Evolutionary conservation across 805 yeast species (phyloP).

Genomic region (Kluyveromyces nonfermentans): DNA sequence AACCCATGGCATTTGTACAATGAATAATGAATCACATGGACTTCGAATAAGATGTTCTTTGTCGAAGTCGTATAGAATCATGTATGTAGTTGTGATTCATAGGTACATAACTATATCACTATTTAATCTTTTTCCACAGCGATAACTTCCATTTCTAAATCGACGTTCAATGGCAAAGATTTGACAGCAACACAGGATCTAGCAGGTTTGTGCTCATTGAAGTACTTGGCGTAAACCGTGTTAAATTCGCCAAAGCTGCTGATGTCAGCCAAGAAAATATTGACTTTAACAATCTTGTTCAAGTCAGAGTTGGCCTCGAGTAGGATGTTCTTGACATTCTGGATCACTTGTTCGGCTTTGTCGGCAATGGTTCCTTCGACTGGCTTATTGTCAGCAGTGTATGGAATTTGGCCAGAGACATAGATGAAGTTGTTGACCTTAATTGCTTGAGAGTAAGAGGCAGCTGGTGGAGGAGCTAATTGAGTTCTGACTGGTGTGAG

Average conservation of each 20-base stretch:
- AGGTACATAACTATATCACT: background rate
- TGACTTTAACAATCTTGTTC: conserved; percentile 77
- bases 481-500: conserved; percentile 49
- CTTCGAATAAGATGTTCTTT: too few relatives aligned
- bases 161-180: conserved; percentile 80
- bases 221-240: conserved; percentile 70
- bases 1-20: too few relatives aligned
- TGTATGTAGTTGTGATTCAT: too few relatives aligned
- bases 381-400: conserved; percentile 72
- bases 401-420: conserved; percentile 93
- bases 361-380: conserved; percentile 69
- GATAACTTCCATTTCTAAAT: conserved; percentile 81
- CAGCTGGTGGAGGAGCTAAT: conserved; percentile 93
- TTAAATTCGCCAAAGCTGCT: conserved; percentile 76
- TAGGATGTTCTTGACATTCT: conserved; percentile 61
- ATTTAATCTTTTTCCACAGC: conserved; percentile 54
- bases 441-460: conserved; percentile 92
- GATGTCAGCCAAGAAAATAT: conserved; percentile 88
- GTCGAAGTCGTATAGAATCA: too few relatives aligned
- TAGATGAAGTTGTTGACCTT: conserved; percentile 82
- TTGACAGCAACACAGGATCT: conserved; percentile 97
- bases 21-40: too few relatives aligned
- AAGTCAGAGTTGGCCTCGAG: conserved; percentile 79
- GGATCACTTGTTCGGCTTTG: conserved; percentile 66
- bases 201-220: conserved; percentile 78